Conservation (phyloP, 2,329 filamentous ascomycete species). For the Hymenoscyphus scutula region DNA sequence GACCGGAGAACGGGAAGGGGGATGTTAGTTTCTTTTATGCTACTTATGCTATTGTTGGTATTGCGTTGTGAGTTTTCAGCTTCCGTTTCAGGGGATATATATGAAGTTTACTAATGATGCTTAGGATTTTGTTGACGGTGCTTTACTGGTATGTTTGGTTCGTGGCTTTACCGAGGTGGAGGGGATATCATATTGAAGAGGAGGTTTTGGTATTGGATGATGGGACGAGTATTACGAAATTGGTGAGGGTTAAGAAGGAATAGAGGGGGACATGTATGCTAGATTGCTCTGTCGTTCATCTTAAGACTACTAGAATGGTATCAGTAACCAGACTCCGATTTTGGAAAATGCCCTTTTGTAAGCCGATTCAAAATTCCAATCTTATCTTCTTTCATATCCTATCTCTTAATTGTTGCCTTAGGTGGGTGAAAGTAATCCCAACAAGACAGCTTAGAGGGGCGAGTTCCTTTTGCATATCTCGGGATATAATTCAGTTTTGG, state of each 20-base stretch:
- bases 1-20: constrained; percentile 41
- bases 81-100: neutral
- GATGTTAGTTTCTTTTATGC: constrained; percentile 50
- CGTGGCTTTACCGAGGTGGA: constrained; percentile 55
- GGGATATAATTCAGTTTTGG: too few relatives aligned
- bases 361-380: too few relatives aligned
- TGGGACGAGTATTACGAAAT: constrained; percentile 63
- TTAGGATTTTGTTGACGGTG: constrained; percentile 55
- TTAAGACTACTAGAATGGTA: too few relatives aligned
- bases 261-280: neutral
- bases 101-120: constrained; percentile 22
- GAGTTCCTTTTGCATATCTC: too few relatives aligned
- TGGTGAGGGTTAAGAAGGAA: constrained; percentile 39
- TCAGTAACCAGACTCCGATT: too few relatives aligned
- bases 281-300: too few relatives aligned
- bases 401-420: too few relatives aligned
- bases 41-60: constrained; percentile 53
- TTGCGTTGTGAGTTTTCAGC: constrained; percentile 47
- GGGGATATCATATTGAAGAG: constrained; percentile 62
- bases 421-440: too few relatives aligned
- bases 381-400: too few relatives aligned
- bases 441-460: too few relatives aligned
- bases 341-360: too few relatives aligned
- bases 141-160: constrained; percentile 71
- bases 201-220: constrained; percentile 58